Percentiles rank a stretch among this genome's conserved stretches.
These are phyloP conservation scores for Albatrellus ellisii DNA, from an alignment of 768 basidiomycete species.

Conservation along the genomic window DNA sequence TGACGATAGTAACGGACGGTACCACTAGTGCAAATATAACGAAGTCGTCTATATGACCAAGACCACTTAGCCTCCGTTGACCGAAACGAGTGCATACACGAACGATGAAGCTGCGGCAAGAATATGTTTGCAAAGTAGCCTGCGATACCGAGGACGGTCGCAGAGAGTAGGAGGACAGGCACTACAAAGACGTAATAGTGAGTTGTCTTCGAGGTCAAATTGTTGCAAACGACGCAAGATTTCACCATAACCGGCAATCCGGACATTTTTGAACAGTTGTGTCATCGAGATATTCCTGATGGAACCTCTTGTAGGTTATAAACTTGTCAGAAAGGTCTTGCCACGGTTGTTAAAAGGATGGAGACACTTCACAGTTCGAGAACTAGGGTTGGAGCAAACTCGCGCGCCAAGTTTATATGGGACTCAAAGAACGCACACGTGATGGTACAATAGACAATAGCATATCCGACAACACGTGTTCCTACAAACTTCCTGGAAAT, in stretches of 20 bases:
- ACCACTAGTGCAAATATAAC: constrained; percentile 11
- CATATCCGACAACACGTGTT: too few species aligned
- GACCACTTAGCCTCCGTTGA: constrained; percentile 1
- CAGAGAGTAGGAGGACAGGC: constrained; percentile 25
- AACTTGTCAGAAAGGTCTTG: not conserved
- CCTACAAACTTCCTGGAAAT: too few species aligned
- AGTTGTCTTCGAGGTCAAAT: not conserved
- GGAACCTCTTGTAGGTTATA: too few species aligned
- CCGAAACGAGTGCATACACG: constrained; percentile 12
- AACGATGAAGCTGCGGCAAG: constrained; percentile 52
- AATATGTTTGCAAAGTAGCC: constrained; percentile 57
- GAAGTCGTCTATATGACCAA: constrained; percentile 12
- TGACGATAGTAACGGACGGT: constrained; percentile 12
- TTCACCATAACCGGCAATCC: constrained; percentile 19
- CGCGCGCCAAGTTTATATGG: too few species aligned
- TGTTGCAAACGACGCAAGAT: constrained; percentile 5
- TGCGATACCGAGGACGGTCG: constrained; percentile 52
- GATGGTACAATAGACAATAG: not conserved
- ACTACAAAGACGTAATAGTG: constrained; percentile 16
- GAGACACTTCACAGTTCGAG: too few species aligned
- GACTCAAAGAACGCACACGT: not conserved
- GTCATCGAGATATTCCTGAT: constrained; percentile 16
- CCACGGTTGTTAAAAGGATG: not conserved
- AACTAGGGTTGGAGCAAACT: too few species aligned
- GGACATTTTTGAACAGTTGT: constrained; percentile 22